These are phyloP conservation scores for Amphicarpaea edgeworthii DNA, from an alignment of 306 rosid genomes.

Conservation along the genomic window DNA sequence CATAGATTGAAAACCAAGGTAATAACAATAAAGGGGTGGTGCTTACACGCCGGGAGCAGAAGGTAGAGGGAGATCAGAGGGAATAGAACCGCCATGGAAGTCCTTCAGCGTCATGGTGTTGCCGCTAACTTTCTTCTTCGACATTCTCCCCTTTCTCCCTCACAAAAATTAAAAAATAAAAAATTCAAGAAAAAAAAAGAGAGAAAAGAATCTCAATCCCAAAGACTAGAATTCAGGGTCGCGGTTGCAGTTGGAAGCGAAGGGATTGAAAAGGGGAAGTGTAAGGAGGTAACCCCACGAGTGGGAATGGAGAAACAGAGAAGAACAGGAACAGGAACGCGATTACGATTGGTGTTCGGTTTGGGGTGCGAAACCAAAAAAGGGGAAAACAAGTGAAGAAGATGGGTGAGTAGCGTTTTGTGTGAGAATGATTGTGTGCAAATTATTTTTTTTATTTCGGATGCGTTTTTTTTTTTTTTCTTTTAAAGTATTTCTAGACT, in stretches of 20 bases:
- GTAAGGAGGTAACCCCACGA: constrained; percentile 32
- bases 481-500: too few relatives aligned
- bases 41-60: constrained; percentile 98
- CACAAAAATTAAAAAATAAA: neutral
- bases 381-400: neutral
- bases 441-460: neutral
- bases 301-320: neutral
- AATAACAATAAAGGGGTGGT: constrained; percentile 12
- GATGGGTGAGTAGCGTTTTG: neutral
- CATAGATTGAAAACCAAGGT: neutral
- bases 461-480: neutral
- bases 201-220: neutral
- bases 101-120: constrained; percentile 97
- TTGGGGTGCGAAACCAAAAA: neutral
- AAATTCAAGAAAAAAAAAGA: neutral
- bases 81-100: constrained; percentile 97
- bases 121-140: constrained; percentile 95
- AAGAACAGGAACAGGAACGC: neutral
- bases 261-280: neutral
- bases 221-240: constrained; percentile 18
- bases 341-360: neutral
- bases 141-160: constrained; percentile 63
- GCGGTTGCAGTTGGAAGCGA: neutral
- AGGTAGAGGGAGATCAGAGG: constrained; percentile 96
- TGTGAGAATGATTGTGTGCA: neutral